Evolutionary conservation across 352 stramenopile species (phyloP), one percentile per base, ranked within the genome.

Genomic region (Plasmopara viticola): DNA sequence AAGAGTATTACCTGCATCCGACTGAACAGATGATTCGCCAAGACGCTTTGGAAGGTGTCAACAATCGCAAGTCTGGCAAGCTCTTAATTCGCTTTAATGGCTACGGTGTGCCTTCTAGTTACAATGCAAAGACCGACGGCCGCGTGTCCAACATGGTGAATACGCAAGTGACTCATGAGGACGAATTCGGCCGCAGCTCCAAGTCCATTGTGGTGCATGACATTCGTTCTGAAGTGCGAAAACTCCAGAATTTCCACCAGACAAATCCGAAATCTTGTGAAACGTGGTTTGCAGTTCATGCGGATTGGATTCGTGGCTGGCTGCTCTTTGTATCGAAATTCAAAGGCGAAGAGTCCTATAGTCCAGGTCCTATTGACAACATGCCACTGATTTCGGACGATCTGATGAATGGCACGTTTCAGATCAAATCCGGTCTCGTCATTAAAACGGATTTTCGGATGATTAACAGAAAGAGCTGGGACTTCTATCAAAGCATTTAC

Each of bases 391-490:
- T 90, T 57, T 78, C 76, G 20, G 77, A 90, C 44, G 66, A 84
- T 48, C 61, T 87, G 9, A 67, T 74, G 42, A 44, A 87, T 41
- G 79, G 79, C 30, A 83, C 73, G 29, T 84, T 90, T 51, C 69
- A 84, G 56, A 71, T 90, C n/a, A 80, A 76, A 12, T 46, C 47
- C 4, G 60, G 68, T 12, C 60, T 87, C 28, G 48, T 54, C 9
- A 83, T 90, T 48, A 90, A 90, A 65, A 74, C 70, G 51, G 66
- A 90, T 51, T 90, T 87, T 41, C 74, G 79, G 28, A 71, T 90
- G 66, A 87, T 90, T 62, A 90, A 90, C 74, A 78, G 78, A 58
- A 67, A 66, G 44, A 90, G 74, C 58, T 90, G 79, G 79, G 76
- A 87, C 17, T 86, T 71, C 42, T 90, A 90, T 56, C 66, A 83